Evolutionary conservation across 2,329 filamentous ascomycete species (phyloP).

Genomic region (Cercospora janseana): DNA sequence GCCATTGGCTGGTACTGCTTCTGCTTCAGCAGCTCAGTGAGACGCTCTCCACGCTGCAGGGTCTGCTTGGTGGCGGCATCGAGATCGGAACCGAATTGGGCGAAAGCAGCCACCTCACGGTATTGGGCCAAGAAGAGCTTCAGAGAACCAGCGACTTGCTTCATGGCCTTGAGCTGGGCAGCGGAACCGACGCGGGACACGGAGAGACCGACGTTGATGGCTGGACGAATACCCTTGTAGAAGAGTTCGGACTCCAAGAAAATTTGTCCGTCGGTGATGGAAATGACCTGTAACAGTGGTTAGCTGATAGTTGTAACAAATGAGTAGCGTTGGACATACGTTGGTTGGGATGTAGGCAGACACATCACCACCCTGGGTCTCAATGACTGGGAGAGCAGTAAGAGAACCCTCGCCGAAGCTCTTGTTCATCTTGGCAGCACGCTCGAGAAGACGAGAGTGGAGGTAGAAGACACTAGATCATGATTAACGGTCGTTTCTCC

Average conservation of each 20-base stretch:
- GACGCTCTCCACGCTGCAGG: slow-evolving; percentile 94
- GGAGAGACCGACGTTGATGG: slow-evolving; percentile 99
- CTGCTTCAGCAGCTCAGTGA: slow-evolving; percentile 98
- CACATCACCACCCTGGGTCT: slow-evolving; percentile 99
- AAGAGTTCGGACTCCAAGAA: slow-evolving; percentile 99
- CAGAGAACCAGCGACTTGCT: slow-evolving; percentile 98
- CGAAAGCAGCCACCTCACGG: slow-evolving; percentile 99
- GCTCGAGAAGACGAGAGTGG: slow-evolving; percentile 98
- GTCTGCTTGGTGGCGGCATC: slow-evolving; percentile 99
- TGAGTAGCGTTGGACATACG: too few relatives aligned
- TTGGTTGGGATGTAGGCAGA: slow-evolving; percentile 99
- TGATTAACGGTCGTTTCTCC: slow-evolving; percentile 25
- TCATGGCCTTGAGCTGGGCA: slow-evolving; percentile 99
- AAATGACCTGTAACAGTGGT: too few relatives aligned
- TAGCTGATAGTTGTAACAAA: too few relatives aligned
- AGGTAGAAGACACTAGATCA: slow-evolving; percentile 82
- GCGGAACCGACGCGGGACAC: slow-evolving; percentile 99
- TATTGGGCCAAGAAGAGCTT: slow-evolving; percentile 99
- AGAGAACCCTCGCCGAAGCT: slow-evolving; percentile 87
- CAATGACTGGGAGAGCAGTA: slow-evolving; percentile 95
- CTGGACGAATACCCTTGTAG: slow-evolving; percentile 99
- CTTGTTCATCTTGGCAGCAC: slow-evolving; percentile 98
- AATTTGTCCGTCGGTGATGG: slow-evolving; percentile 99
- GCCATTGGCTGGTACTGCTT: slow-evolving; percentile 99
- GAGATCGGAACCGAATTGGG: slow-evolving; percentile 99